Conservation (phyloP, 2,329 filamentous ascomycete species). For the Claviceps sp. region DNA sequence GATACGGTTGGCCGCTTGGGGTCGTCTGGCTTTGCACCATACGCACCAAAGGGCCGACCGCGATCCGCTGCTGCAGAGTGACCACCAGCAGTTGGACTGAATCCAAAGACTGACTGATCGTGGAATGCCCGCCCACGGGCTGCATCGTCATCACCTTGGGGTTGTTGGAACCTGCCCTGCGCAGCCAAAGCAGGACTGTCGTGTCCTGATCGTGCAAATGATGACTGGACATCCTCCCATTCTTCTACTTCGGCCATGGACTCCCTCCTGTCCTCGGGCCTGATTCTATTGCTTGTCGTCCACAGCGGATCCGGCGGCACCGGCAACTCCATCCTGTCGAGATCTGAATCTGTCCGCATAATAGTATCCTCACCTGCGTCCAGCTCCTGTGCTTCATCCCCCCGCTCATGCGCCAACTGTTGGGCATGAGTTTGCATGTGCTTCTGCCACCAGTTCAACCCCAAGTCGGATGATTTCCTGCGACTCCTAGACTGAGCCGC, state of each 20-base stretch:
- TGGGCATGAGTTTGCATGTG: conserved; percentile 71
- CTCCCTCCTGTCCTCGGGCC: conserved; percentile 14
- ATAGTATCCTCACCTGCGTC: conserved; percentile 14
- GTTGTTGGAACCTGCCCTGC: background rate
- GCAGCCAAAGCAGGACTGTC: conserved; percentile 8
- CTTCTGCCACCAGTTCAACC: conserved; percentile 60
- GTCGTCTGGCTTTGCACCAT: conserved; percentile 24
- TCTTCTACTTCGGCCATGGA: conserved; percentile 13
- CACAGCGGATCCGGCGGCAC: conserved; percentile 27
- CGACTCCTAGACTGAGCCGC: conserved; percentile 21
- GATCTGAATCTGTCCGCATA: conserved; percentile 26
- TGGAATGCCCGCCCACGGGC: background rate
- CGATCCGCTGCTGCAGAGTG: conserved; percentile 2
- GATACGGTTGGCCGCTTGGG: conserved; percentile 38
- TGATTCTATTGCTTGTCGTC: conserved; percentile 23
- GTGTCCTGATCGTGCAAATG: conserved; percentile 10
- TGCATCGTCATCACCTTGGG: background rate
- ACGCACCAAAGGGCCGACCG: conserved; percentile 29
- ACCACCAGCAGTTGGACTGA: background rate
- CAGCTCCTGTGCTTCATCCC: conserved; percentile 14
- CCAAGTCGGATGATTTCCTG: conserved; percentile 48
- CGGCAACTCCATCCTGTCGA: conserved; percentile 28
- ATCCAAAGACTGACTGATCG: conserved; percentile 7
- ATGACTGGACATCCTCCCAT: conserved; percentile 13
- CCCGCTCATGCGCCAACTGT: conserved; percentile 38